phyloP scores from a whole-genome alignment of 2,329 filamentous ascomycete genomes.

The Esteya vermicola region DNA sequence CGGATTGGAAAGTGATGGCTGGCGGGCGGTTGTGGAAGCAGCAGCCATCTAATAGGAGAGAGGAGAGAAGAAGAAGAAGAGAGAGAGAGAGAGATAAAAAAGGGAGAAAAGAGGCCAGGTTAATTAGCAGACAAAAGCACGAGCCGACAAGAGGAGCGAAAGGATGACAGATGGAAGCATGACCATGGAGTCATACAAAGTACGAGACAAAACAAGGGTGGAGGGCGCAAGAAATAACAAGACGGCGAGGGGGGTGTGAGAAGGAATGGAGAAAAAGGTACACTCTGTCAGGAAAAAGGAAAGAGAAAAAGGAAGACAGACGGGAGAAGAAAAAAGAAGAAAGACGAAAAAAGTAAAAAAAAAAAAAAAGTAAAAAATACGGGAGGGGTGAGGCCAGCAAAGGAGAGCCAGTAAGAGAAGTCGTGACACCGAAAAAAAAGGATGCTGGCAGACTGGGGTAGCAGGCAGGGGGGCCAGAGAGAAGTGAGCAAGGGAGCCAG shows the following conservation, averaged over 20 bases:
- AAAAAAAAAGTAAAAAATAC: neutral
- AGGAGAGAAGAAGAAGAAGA: conserved; percentile 5
- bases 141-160: neutral
- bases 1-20: conserved; percentile 12
- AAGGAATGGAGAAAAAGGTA: neutral
- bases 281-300: too few species aligned
- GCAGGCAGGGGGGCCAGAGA: too few species aligned
- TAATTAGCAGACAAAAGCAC: conserved; percentile 2
- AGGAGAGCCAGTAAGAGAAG: too few species aligned
- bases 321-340: conserved; percentile 1
- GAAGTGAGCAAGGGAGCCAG: too few species aligned
- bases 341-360: neutral
- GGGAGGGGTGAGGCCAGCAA: too few species aligned
- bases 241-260: neutral
- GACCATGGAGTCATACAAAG: neutral
- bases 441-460: too few species aligned
- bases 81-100: conserved; percentile 1
- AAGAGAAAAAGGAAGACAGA: neutral
- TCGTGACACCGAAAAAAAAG: too few species aligned
- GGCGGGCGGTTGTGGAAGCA: conserved; percentile 16
- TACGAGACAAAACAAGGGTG: neutral
- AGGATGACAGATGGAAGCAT: neutral
- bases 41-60: conserved; percentile 38
- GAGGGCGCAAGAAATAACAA: neutral
- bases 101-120: conserved; percentile 1